Evolutionary conservation across 148 eudicot genomes (phyloP).

Genomic region (Rheum nobile): DNA sequence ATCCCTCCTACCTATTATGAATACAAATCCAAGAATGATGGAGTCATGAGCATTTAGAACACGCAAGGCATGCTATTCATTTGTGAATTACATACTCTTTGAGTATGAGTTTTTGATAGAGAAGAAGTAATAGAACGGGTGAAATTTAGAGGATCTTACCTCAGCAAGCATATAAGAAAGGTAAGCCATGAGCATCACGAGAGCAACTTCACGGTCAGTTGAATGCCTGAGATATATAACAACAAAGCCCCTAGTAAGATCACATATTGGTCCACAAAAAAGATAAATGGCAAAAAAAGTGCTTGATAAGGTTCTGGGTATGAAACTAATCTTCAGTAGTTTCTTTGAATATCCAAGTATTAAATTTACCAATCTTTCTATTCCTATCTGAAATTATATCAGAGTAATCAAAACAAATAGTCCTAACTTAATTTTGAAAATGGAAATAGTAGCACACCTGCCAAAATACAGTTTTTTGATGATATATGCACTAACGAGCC

Average conservation of each 20-base stretch:
- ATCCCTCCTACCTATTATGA: background rate
- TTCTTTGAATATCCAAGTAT: background rate
- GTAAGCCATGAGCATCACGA: slow-evolving; percentile 87
- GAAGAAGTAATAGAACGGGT: background rate
- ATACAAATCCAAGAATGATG: background rate
- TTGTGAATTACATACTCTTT: background rate
- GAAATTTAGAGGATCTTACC: slow-evolving; percentile 23
- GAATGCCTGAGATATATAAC: slow-evolving; percentile 48
- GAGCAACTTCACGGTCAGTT: slow-evolving; percentile 78
- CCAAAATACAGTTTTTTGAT: slow-evolving; percentile 61
- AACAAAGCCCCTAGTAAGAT: slow-evolving; percentile 9
- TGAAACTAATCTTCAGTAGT: background rate
- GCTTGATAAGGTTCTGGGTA: background rate
- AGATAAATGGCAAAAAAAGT: background rate
- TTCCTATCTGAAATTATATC: background rate
- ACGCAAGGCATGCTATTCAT: background rate
- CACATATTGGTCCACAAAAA: background rate
- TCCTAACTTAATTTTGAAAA: background rate
- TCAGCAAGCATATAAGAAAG: slow-evolving; percentile 81
- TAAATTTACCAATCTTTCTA: background rate
- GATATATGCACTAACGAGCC: slow-evolving; percentile 61
- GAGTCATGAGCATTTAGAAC: background rate
- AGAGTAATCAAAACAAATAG: background rate
- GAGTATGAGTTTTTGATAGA: background rate
- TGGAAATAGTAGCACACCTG: slow-evolving; percentile 32